Evolutionary conservation across 495 filamentous ascomycete genomes (phyloP), one percentile per base, ranked within the genome.

Genomic region (Daldinia grandis): DNA sequence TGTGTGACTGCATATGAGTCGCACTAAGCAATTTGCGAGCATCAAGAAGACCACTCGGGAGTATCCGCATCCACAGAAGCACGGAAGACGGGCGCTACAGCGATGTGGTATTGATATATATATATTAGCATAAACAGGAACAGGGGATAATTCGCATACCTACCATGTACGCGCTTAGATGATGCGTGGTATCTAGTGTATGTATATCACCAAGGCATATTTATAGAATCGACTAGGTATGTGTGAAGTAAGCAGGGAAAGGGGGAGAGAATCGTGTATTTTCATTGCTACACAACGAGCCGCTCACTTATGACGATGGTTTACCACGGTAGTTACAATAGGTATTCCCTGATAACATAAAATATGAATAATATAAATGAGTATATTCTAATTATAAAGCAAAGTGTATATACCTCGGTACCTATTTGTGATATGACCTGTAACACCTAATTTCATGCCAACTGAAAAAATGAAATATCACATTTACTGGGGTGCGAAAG

Each of bases 1-100:
- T 75, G 75, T 77, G 75, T 75, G 75, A 76, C 69, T 75, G 75
- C 75, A 75, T 77, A 67, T 77, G 67, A 67, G 64, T 65, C 63
- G 65, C 70, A 68, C 64, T 72, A 72, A 61, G 70, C 64, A 72
- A 72, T 72, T 72, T 72, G 56, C 58, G 64, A 72, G 47, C 64
- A 64, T 60, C 51, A 8, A 53, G 38, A 54, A 68, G 49, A 58
- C 70, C 70, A 68, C 61, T 72, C 70, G 70, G 70, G 70, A 72
- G 64, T 68, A 72, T 62, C 70, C 70, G 70, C 61, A 50, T 57
- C 64, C 60, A 64, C 70, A 59, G 64, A 50, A 61, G 21, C 55
- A 56, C 38, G 42, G 56, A 54, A 38, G 27, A 59, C 19, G 61
- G 30, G 50, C 70, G 65, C 64, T 50, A 65, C 61, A 53, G 24